These are phyloP conservation scores for Barnettozyma siamensis DNA, from an alignment of 805 yeast genomes.

Conservation along the genomic window DNA sequence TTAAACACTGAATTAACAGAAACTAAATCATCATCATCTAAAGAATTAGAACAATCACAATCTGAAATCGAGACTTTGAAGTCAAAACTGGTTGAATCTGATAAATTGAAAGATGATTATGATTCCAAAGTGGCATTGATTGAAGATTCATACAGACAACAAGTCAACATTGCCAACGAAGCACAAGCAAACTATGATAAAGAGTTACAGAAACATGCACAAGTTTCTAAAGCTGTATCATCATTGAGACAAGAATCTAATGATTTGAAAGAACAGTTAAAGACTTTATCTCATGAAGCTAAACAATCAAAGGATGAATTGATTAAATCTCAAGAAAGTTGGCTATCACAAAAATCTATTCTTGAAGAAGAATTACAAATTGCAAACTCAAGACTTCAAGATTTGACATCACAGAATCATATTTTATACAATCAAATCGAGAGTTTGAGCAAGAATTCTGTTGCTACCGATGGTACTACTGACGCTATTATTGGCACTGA, in stretches of 20 bases:
- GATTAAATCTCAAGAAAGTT: slow-evolving; percentile 34
- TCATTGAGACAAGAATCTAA: slow-evolving; percentile 34
- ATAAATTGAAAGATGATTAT: slow-evolving; percentile 26
- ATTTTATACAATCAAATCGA: slow-evolving; percentile 67
- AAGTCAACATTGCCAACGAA: slow-evolving; percentile 40
- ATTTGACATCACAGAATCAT: slow-evolving; percentile 60
- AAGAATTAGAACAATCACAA: slow-evolving; percentile 13
- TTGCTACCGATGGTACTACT: too few species aligned
- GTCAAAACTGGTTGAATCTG: slow-evolving; percentile 19
- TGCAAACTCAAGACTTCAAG: slow-evolving; percentile 43
- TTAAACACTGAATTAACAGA: slow-evolving; percentile 27
- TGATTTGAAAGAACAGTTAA: slow-evolving; percentile 24
- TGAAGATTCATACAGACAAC: slow-evolving; percentile 36
- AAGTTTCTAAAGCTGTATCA: slow-evolving; percentile 37
- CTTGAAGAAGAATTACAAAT: slow-evolving; percentile 44
- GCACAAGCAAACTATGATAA: slow-evolving; percentile 50
- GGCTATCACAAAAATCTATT: slow-evolving; percentile 38
- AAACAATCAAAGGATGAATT: slow-evolving; percentile 29
- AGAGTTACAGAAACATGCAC: slow-evolving; percentile 51
- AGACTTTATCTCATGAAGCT: slow-evolving; percentile 24
- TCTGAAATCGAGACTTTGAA: slow-evolving; percentile 16
- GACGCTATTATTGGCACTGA: slow-evolving; percentile 4
- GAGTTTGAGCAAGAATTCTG: slow-evolving; percentile 20
- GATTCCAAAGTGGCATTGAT: slow-evolving; percentile 27
- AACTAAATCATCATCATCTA: slow-evolving; percentile 24